Base-by-base conservation (phyloP, 2,329 filamentous ascomycete genomes). In the Aureobasidium uvarum region DNA sequence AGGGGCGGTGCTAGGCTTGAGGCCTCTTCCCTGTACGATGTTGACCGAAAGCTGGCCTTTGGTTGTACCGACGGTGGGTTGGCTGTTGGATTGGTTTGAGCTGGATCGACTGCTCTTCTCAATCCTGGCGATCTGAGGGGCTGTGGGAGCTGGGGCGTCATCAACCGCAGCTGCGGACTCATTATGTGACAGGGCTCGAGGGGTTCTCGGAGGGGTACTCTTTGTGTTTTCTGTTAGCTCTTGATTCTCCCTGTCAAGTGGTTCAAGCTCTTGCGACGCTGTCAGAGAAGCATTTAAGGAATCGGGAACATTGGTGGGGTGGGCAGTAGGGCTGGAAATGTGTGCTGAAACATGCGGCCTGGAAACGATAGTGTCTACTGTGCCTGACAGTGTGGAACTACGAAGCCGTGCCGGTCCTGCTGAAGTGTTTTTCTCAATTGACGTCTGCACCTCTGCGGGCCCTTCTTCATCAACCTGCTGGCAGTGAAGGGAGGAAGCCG, bases 171-270 rank as follows among this genome's bases (percentile, higher is more conserved):
- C 69, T 58, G 69, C 71, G 2, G 62, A 8, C 33, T 65, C 63
- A 45, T 58, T 70, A 77, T 80, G 73, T 65, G 92, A 96, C 73
- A 94, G 86, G 67, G 93, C 90, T 79, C 94, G 89, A 69, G 92
- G 94, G 65, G 94, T 96, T 71, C 94, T 93, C 67, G 92, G 88
- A 71, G 92, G 90, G 72, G 91, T 95, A 82, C 92, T 96, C 93
- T 97, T 81, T 79, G 82, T 82, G 84, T 86, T 86, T 84, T 87
- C 84, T 86, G 92, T 97, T 92, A 97, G 93, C 90, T 89, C 69
- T 70, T 68, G 68, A 50, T 67, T 70, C 68, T 89, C 83, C 86
- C 90, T 78, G 89, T 84, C 81, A 85, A 84, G 79, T 85, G 83
- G 82, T 77, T 77, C 58, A 14, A 50, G 25, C 33, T 41, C 76